phyloP scores from a whole-genome alignment of 2,329 filamentous ascomycete species.

The Colletotrichum endophyticum region DNA sequence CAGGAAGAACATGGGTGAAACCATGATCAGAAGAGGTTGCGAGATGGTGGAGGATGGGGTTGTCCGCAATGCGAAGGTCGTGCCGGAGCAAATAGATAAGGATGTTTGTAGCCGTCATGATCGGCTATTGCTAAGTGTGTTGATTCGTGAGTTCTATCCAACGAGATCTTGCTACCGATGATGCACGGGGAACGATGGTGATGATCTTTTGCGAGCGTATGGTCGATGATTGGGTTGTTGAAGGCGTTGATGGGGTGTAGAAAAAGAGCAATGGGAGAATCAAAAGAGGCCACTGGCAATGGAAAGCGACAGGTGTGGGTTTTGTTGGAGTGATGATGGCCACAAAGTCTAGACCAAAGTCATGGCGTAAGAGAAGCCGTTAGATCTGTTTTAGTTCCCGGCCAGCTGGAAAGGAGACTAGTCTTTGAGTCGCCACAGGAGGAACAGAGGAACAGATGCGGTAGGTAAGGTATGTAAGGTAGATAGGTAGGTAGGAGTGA shows the following conservation, averaged over 20 bases:
- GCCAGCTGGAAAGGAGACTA: not conserved
- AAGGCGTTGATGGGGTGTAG: not conserved
- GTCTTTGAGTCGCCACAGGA: not conserved
- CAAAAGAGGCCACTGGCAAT: fast-evolving
- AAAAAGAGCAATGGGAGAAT: not conserved
- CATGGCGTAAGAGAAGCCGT: slow-evolving; percentile 21
- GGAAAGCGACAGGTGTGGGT: not conserved
- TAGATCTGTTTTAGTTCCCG: slow-evolving; percentile 8
- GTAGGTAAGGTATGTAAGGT: not conserved
- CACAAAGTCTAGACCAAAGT: slow-evolving; percentile 3
- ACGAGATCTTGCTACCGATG: not conserved
- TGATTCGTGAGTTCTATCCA: not conserved
- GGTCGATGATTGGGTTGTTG: not conserved
- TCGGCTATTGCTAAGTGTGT: not conserved
- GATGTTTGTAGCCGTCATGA: slow-evolving; percentile 49
- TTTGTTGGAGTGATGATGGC: not conserved
- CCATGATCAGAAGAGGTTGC: slow-evolving; percentile 53
- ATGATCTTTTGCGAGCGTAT: not conserved
- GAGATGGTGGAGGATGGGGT: slow-evolving; percentile 71
- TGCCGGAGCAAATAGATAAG: slow-evolving; percentile 75
- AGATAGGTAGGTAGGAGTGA: not conserved
- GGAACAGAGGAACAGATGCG: not conserved
- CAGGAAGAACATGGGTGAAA: slow-evolving; percentile 73
- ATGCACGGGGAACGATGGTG: not conserved
- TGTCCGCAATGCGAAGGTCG: slow-evolving; percentile 76